phyloP scores from a whole-genome alignment of 768 basidiomycete species.

The Inosperma sp. region DNA sequence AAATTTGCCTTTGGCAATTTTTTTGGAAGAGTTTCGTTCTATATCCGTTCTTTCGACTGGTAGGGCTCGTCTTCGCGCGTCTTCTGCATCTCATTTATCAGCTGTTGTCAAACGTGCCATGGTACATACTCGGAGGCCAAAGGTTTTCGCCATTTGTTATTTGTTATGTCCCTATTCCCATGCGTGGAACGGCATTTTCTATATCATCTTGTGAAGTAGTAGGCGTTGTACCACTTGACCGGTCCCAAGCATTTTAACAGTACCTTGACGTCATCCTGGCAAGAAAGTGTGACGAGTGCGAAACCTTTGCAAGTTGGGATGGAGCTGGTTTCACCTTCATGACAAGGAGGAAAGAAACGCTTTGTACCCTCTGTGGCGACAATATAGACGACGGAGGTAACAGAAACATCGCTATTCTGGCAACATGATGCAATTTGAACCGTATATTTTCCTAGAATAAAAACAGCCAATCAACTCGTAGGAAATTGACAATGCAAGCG shows the following conservation, averaged over 20 bases:
- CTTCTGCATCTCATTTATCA: slow-evolving; percentile 46
- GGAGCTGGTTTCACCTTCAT: slow-evolving; percentile 53
- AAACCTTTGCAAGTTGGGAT: slow-evolving; percentile 68
- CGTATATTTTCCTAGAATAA: no score
- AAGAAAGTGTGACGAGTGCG: slow-evolving; percentile 58
- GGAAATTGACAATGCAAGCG: no score
- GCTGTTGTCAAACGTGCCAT: slow-evolving; percentile 51
- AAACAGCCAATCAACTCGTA: no score
- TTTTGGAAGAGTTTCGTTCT: neutral
- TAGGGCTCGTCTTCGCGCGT: slow-evolving; percentile 18
- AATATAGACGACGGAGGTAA: no score
- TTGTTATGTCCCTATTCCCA: slow-evolving; percentile 3
- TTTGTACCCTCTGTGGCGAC: no score
- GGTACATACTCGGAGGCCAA: slow-evolving; percentile 53
- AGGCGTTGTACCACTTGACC: neutral
- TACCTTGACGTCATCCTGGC: slow-evolving; percentile 33
- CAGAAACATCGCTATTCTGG: no score
- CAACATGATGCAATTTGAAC: no score
- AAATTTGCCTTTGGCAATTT: neutral
- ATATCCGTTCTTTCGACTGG: neutral
- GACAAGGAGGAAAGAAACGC: slow-evolving; percentile 60
- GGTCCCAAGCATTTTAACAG: slow-evolving; percentile 63
- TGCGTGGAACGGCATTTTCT: no score
- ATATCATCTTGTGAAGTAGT: neutral
- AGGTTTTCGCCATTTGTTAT: slow-evolving; percentile 44